A percentile compares a stretch with the other conserved stretches of the same genome.
Conservation (phyloP, 371 early-diverging fungal genomes). For the Homolaphlyctis polyrhiza region DNA sequence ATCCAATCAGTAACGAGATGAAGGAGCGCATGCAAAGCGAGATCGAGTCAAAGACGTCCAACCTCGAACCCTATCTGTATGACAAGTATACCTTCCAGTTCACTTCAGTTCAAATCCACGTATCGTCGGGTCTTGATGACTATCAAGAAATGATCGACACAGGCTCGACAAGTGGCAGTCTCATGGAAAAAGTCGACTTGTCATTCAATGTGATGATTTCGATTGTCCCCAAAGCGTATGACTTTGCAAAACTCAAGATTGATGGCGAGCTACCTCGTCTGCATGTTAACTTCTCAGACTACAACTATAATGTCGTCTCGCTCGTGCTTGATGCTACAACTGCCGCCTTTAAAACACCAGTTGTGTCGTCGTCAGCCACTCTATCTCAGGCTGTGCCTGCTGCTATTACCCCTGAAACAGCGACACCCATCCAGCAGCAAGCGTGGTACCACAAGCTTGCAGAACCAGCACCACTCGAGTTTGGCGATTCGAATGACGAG, state of each 20-base stretch:
- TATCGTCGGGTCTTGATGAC: slow-evolving; percentile 69
- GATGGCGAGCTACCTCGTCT: slow-evolving; percentile 82
- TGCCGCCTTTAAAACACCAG: background rate
- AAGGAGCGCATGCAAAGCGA: slow-evolving; percentile 65
- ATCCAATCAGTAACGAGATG: slow-evolving; percentile 66
- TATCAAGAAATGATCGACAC: slow-evolving; percentile 55
- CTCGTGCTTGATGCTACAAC: slow-evolving; percentile 53
- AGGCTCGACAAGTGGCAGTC: slow-evolving; percentile 44
- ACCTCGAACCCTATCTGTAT: slow-evolving; percentile 50
- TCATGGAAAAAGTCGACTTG: slow-evolving; percentile 86
- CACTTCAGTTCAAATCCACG: slow-evolving; percentile 74
- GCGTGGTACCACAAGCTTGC: background rate
- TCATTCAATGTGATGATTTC: slow-evolving; percentile 76
- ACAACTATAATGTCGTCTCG: slow-evolving; percentile 91
- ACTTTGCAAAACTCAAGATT: slow-evolving; percentile 70
- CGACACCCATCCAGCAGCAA: slow-evolving; percentile 3
- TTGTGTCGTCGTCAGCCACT: slow-evolving; percentile 10
- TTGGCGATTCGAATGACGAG: slow-evolving; percentile 22
- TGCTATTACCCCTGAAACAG: background rate
- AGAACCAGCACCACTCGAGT: background rate
- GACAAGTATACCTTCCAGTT: slow-evolving; percentile 83
- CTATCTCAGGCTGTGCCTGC: background rate
- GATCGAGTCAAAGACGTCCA: slow-evolving; percentile 54
- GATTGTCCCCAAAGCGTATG: slow-evolving; percentile 72
- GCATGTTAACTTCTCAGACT: slow-evolving; percentile 87